Evolutionary conservation across 345 rosid species (phyloP).

Genomic region (Pugionium cornutum): DNA sequence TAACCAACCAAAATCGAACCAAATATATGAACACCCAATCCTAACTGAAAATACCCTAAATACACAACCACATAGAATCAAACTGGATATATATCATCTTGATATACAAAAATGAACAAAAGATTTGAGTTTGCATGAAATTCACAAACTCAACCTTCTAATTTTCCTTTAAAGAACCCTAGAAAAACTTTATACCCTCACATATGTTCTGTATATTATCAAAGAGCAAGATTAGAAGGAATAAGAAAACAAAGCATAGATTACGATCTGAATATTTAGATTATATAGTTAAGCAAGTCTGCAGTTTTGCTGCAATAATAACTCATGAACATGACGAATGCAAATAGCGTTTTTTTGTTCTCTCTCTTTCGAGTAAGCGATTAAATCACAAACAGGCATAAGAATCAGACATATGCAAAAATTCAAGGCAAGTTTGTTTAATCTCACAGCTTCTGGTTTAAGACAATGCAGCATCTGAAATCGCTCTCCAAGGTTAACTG

Average conservation of each 20-base stretch:
- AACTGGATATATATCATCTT: no score
- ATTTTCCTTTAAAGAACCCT: neutral
- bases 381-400: conserved; percentile 29
- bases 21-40: no score
- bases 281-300: conserved; percentile 36
- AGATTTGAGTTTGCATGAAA: neutral
- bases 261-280: conserved; percentile 37
- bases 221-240: neutral
- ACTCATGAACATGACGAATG: conserved; percentile 28
- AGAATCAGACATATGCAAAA: conserved; percentile 36
- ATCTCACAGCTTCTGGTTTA: conserved; percentile 21
- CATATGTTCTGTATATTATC: neutral
- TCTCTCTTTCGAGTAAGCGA: conserved; percentile 18
- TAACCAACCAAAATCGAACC: no score
- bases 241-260: conserved; percentile 10
- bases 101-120: no score
- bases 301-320: conserved; percentile 40
- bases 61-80: no score
- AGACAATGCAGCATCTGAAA: conserved; percentile 18
- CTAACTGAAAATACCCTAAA: no score
- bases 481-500: conserved; percentile 32
- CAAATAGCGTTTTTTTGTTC: conserved; percentile 4
- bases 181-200: neutral
- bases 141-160: neutral
- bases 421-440: conserved; percentile 27